These are phyloP conservation scores for Metroxylon sagu DNA, from an alignment of 176 grass and related monocot species.

Conservation along the genomic window DNA sequence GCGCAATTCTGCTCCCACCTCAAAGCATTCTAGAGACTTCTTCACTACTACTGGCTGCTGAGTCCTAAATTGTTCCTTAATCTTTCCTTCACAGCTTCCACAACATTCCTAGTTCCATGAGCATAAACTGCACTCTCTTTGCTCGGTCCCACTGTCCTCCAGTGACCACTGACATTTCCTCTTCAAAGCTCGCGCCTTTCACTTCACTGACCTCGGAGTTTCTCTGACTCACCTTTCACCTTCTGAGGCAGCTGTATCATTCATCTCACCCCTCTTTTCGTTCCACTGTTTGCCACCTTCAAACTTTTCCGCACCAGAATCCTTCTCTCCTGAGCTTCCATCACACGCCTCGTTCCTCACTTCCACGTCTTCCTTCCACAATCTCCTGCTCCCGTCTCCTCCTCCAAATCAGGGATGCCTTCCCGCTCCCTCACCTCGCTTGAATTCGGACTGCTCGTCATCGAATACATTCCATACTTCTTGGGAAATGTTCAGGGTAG, in stretches of 20 bases:
- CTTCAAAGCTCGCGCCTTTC: constrained; percentile 37
- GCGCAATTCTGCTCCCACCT: constrained; percentile 51
- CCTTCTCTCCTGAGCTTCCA: constrained; percentile 15
- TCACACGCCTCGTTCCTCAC: constrained; percentile 34
- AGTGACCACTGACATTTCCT: constrained; percentile 26
- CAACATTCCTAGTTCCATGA: constrained; percentile 47
- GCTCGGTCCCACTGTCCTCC: constrained; percentile 19
- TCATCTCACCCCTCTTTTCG: too few species aligned
- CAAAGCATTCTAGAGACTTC: constrained; percentile 72
- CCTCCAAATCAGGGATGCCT: constrained; percentile 86
- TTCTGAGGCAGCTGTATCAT: too few species aligned
- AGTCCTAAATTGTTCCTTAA: constrained; percentile 78
- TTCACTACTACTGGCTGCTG: constrained; percentile 37
- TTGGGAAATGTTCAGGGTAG: constrained; percentile 19
- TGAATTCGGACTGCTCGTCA: constrained; percentile 67
- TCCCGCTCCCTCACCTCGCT: constrained; percentile 85
- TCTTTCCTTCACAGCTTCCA: constrained; percentile 59
- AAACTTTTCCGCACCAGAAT: not conserved
- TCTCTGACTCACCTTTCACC: too few species aligned
- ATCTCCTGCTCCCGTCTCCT: constrained; percentile 82
- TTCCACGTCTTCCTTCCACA: constrained; percentile 32
- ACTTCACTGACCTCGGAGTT: constrained; percentile 8
- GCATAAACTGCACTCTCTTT: constrained; percentile 10
- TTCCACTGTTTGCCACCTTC: not conserved
- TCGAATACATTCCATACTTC: constrained; percentile 20